Percentiles rank a stretch among this genome's conserved stretches.
These are phyloP conservation scores for Plantago elongata DNA, from an alignment of 257 asterid genomes.

Conservation along the genomic window DNA sequence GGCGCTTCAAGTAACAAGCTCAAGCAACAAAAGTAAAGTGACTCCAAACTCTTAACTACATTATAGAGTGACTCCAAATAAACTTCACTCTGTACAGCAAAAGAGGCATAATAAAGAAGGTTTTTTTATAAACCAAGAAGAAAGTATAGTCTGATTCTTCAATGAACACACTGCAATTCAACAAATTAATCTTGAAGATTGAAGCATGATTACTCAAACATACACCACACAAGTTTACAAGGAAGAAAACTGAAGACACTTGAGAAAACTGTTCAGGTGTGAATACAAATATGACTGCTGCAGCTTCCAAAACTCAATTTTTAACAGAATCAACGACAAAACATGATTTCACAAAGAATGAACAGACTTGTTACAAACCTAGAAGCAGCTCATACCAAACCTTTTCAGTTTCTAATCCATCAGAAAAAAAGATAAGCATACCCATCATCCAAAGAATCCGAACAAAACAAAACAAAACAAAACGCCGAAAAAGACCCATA, in stretches of 20 bases:
- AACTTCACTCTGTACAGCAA: constrained; percentile 19
- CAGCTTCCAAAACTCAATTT: not conserved
- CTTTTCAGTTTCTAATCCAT: constrained; percentile 5
- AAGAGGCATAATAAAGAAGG: not conserved
- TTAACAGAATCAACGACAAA: not conserved
- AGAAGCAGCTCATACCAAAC: not conserved
- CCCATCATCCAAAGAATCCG: not conserved
- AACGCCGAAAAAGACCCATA: constrained; percentile 7
- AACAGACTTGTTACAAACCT: constrained; percentile 1
- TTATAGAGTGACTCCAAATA: constrained; percentile 12
- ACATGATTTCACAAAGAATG: not conserved
- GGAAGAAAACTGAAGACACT: not conserved
- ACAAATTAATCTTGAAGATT: not conserved
- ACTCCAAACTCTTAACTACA: constrained; percentile 22
- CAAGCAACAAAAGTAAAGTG: constrained; percentile 14
- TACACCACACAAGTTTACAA: not conserved
- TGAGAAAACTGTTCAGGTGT: not conserved
- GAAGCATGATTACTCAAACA: not conserved
- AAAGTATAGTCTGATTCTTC: constrained; percentile 1
- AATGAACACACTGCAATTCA: not conserved
- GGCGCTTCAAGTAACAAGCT: constrained; percentile 15
- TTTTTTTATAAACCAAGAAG: not conserved
- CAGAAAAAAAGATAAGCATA: not conserved
- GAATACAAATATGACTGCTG: not conserved
- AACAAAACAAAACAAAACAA: constrained; percentile 19